phyloP scores from a whole-genome alignment of 257 asterid genomes.

The Primulina huaijiensis region DNA sequence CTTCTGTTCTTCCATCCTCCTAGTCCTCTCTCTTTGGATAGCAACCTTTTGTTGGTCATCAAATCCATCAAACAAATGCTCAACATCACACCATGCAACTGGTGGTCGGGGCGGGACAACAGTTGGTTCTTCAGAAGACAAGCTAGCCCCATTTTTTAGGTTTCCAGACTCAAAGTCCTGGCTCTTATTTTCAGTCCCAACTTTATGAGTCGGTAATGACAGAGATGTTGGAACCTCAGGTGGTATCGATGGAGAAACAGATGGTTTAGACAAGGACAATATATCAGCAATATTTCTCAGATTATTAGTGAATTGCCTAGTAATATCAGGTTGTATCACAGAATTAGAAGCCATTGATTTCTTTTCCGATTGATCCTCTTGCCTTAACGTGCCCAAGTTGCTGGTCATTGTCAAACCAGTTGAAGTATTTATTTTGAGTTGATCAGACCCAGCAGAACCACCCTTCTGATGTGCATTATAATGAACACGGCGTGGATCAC shows the following conservation, averaged over 20 bases:
- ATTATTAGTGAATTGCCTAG: conserved; percentile 68
- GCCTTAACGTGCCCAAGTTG: conserved; percentile 40
- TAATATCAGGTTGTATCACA: conserved; percentile 63
- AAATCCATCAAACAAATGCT: conserved; percentile 84
- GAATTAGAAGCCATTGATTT: conserved; percentile 35
- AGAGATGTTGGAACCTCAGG: conserved; percentile 45
- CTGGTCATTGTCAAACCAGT: conserved; percentile 31
- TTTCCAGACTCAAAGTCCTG: conserved; percentile 40
- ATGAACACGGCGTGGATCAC: conserved; percentile 95
- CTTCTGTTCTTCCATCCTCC: conserved; percentile 92
- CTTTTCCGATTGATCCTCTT: conserved; percentile 51
- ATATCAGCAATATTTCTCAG: conserved; percentile 71
- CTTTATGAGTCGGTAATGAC: conserved; percentile 34
- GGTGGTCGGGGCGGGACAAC: conserved; percentile 59
- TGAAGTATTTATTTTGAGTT: conserved; percentile 40
- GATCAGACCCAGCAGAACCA: conserved; percentile 44
- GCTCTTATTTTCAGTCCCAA: conserved; percentile 41
- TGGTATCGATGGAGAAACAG: conserved; percentile 30
- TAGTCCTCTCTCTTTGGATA: conserved; percentile 82
- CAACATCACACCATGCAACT: conserved; percentile 73
- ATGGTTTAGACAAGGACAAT: conserved; percentile 63
- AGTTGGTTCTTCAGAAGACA: conserved; percentile 44
- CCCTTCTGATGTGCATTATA: conserved; percentile 46
- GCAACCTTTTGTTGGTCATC: conserved; percentile 88
- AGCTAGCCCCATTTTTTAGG: conserved; percentile 38